Evolutionary conservation across 768 basidiomycete species (phyloP).

Genomic region (Coprinopsis cinerea): DNA sequence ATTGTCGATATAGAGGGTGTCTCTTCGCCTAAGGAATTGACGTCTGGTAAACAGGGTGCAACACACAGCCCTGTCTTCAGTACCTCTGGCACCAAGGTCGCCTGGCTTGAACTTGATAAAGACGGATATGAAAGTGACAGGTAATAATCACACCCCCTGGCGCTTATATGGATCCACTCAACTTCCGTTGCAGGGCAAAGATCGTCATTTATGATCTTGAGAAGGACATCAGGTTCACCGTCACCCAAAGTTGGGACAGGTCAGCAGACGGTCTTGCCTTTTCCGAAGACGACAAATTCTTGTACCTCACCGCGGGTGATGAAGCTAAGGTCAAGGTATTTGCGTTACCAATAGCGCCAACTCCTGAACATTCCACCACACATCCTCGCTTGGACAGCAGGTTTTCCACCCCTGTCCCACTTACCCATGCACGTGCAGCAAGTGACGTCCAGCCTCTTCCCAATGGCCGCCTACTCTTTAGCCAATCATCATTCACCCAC

Average conservation of each 20-base stretch:
- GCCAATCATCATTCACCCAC: conserved; percentile 64
- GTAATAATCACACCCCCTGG: too few species aligned
- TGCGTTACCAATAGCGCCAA: conserved; percentile 58
- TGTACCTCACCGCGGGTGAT: conserved; percentile 77
- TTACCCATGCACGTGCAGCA: conserved; percentile 54
- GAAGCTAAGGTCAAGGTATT: conserved; percentile 73
- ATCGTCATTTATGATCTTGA: conserved; percentile 74
- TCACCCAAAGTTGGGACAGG: conserved; percentile 84
- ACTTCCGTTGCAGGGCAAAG: conserved; percentile 47
- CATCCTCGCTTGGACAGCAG: conserved; percentile 42
- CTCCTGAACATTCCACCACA: conserved; percentile 48
- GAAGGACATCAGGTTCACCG: conserved; percentile 59
- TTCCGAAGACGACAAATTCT: conserved; percentile 57
- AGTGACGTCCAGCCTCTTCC: conserved; percentile 59
- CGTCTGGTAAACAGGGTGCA: conserved; percentile 82
- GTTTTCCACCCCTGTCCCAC: conserved; percentile 46
- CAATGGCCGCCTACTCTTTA: conserved; percentile 60
- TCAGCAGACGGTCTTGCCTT: conserved; percentile 64
- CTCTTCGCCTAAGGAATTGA: conserved; percentile 57
- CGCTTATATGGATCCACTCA: too few species aligned
- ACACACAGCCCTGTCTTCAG: conserved; percentile 70
- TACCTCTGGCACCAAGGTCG: conserved; percentile 59
- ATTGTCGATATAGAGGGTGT: conserved; percentile 52
- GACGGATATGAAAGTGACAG: conserved; percentile 91
- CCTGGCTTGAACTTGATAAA: conserved; percentile 82